Evolutionary conservation across 2,329 filamentous ascomycete species (phyloP).

Genomic region (Aaosphaeria arxii): DNA sequence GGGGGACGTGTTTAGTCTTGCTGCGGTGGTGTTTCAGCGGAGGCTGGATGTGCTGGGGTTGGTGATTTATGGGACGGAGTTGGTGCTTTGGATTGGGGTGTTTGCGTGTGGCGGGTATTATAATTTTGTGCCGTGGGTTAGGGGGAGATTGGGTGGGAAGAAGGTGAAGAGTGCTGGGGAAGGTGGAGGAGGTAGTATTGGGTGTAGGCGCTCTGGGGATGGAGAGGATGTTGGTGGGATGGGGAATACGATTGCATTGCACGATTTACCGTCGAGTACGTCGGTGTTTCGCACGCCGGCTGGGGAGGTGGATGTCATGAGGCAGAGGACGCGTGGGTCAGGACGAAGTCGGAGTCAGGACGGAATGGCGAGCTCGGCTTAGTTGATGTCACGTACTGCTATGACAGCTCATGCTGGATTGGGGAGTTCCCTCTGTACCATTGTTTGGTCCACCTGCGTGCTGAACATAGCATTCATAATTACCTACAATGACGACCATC

Average conservation of each 20-base stretch:
- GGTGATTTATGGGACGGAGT: constrained; percentile 65
- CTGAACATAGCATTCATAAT: too few relatives aligned
- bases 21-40: constrained; percentile 62
- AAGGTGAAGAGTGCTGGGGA: constrained; percentile 8
- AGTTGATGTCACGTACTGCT: too few relatives aligned
- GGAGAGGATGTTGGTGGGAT: too few relatives aligned
- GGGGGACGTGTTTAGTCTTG: constrained; percentile 65
- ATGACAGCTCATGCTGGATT: too few relatives aligned
- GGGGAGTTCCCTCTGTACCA: too few relatives aligned
- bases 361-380: too few relatives aligned
- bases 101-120: constrained; percentile 65
- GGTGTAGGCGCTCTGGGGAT: too few relatives aligned
- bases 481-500: too few relatives aligned
- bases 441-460: too few relatives aligned
- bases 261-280: constrained; percentile 57
- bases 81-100: constrained; percentile 65
- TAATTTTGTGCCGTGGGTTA: constrained; percentile 60
- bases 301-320: constrained; percentile 28
- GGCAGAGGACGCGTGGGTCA: constrained; percentile 13
- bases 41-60: constrained; percentile 60
- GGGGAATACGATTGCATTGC: constrained; percentile 37
- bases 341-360: background rate
- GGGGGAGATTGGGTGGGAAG: constrained; percentile 26
- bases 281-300: constrained; percentile 62
- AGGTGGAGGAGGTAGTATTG: background rate